These are phyloP conservation scores for Guyanaporus albipodus DNA, from an alignment of 768 basidiomycete genomes.

Conservation along the genomic window DNA sequence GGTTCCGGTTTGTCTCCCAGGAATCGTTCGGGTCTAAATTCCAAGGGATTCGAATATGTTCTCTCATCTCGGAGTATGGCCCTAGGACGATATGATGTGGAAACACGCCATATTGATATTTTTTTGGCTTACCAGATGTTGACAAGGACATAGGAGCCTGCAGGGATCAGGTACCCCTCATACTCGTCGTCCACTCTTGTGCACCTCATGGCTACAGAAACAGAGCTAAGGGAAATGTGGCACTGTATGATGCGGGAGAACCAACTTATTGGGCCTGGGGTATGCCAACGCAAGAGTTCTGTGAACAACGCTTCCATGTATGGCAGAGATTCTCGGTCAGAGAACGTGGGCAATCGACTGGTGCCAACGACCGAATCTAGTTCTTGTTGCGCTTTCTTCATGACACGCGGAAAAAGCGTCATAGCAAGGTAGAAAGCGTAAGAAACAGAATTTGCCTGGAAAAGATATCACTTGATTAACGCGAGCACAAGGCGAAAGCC, in stretches of 20 bases:
- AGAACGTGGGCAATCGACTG: constrained; percentile 21
- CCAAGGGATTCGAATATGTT: constrained; percentile 14
- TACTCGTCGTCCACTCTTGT: constrained; percentile 15
- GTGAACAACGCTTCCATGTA: constrained; percentile 27
- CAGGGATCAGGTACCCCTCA: constrained; percentile 22
- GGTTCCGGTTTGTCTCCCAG: constrained; percentile 18
- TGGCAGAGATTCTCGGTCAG: constrained; percentile 23
- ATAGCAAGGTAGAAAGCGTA: constrained; percentile 26
- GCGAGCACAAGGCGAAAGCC: background rate
- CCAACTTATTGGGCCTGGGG: constrained; percentile 10
- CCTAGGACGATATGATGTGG: constrained; percentile 1
- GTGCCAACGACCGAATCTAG: constrained; percentile 27
- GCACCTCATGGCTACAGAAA: constrained; percentile 7
- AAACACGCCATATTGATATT: background rate
- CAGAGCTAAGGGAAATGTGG: background rate
- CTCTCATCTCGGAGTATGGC: constrained; percentile 16
- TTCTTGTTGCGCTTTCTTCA: constrained; percentile 27
- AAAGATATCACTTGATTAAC: background rate
- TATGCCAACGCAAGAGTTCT: constrained; percentile 25
- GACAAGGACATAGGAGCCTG: constrained; percentile 15
- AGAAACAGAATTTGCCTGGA: constrained; percentile 11
- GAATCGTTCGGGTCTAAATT: constrained; percentile 25
- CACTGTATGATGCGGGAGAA: too few relatives aligned
- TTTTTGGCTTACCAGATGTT: constrained; percentile 14
- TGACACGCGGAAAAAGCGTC: constrained; percentile 24